Percentiles rank a stretch among this genome's conserved stretches.
phyloP scores from a whole-genome alignment of 495 filamentous ascomycete species.

The Astrocystis sublimbata region DNA sequence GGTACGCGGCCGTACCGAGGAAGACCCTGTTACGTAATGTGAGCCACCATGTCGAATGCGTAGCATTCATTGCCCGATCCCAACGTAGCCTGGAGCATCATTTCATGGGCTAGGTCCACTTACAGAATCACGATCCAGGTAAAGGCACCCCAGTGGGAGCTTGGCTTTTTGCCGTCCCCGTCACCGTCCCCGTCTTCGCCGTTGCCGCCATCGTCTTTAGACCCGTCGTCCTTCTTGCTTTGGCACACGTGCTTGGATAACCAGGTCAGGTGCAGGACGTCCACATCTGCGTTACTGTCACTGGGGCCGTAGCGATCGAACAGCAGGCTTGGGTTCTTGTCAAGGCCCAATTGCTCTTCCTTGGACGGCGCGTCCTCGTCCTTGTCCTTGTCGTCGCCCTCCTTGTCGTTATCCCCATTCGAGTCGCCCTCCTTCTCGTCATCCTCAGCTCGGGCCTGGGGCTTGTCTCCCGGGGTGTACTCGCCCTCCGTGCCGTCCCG shows the following conservation, averaged over 20 bases:
- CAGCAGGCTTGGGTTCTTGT: conserved; percentile 60
- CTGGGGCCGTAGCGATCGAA: conserved; percentile 67
- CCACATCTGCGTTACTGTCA: conserved; percentile 44
- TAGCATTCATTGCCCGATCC: not conserved
- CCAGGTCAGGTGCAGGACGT: conserved; percentile 76
- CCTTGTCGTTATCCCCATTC: conserved; percentile 29
- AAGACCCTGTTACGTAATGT: conserved; percentile 63
- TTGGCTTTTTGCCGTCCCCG: conserved; percentile 26
- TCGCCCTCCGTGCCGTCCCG: conserved; percentile 70
- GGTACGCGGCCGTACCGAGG: conserved; percentile 80
- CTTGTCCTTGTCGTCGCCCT: conserved; percentile 34
- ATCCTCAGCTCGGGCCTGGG: conserved; percentile 20
- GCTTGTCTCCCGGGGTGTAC: conserved; percentile 49
- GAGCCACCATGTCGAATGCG: conserved; percentile 8
- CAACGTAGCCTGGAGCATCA: too few relatives aligned
- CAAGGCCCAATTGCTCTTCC: conserved; percentile 46
- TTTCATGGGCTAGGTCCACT: too few relatives aligned
- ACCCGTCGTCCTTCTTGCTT: conserved; percentile 49
- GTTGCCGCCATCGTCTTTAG: conserved; percentile 16
- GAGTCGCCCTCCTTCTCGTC: conserved; percentile 18
- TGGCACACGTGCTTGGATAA: conserved; percentile 83
- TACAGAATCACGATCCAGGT: conserved; percentile 97
- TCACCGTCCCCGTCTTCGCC: conserved; percentile 14
- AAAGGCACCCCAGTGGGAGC: conserved; percentile 83
- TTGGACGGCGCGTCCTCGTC: conserved; percentile 41